Evolutionary conservation across 768 basidiomycete species (phyloP).

Genomic region (Kockovaella imperatae): DNA sequence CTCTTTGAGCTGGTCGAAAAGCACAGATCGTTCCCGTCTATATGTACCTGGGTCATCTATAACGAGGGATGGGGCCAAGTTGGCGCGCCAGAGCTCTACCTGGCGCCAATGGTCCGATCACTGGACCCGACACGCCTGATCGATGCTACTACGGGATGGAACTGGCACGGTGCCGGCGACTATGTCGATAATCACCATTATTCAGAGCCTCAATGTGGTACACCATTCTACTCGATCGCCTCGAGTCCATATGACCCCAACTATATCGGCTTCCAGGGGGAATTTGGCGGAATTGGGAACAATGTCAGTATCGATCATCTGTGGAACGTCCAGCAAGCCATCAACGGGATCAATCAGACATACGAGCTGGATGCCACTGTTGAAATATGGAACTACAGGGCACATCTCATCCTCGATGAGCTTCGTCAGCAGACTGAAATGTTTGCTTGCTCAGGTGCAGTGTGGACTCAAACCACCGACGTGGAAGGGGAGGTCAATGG

Average conservation of each 20-base stretch:
- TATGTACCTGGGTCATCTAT: slow-evolving; percentile 20
- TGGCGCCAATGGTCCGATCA: slow-evolving; percentile 9
- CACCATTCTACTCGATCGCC: not conserved
- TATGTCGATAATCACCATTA: slow-evolving; percentile 22
- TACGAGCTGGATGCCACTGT: slow-evolving; percentile 14
- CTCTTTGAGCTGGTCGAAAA: slow-evolving; percentile 13
- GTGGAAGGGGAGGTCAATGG: slow-evolving; percentile 26
- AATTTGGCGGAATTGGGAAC: slow-evolving; percentile 18
- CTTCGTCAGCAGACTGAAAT: slow-evolving; percentile 3
- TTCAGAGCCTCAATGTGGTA: slow-evolving; percentile 16
- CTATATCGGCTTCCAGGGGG: slow-evolving; percentile 23
- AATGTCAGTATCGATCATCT: slow-evolving; percentile 22
- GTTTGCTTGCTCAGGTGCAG: slow-evolving; percentile 16
- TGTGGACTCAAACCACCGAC: slow-evolving; percentile 25
- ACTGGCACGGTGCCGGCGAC: slow-evolving; percentile 22
- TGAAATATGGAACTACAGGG: slow-evolving; percentile 12
- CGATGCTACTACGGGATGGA: slow-evolving; percentile 14
- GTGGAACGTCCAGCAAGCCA: slow-evolving; percentile 17
- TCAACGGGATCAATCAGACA: slow-evolving; percentile 13
- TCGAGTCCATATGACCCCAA: slow-evolving; percentile 15
- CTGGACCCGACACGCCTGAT: slow-evolving; percentile 20
- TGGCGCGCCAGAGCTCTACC: slow-evolving; percentile 12
- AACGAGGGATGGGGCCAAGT: slow-evolving; percentile 25
- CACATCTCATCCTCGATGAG: too few species aligned
- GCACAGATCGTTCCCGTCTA: slow-evolving; percentile 20